Evolutionary conservation across 2,329 filamentous ascomycete species (phyloP).

Genomic region (Claviceps sp.): DNA sequence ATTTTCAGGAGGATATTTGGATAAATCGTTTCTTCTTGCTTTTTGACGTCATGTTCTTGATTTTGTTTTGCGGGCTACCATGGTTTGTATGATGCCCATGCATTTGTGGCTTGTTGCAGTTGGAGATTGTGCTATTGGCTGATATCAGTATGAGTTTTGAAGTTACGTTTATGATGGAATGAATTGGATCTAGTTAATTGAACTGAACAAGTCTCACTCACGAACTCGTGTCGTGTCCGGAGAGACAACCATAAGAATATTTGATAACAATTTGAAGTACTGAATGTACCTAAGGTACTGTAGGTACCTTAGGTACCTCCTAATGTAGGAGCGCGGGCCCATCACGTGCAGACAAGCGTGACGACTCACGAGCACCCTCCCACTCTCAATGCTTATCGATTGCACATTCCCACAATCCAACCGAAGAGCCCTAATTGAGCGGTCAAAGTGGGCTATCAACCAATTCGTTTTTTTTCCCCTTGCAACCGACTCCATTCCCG

Average conservation of each 20-base stretch:
- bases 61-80: conserved; percentile 3
- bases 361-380: not conserved
- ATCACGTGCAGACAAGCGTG: not conserved
- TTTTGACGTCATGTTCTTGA: not conserved
- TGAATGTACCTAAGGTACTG: no score
- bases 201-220: not conserved
- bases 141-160: conserved; percentile 2
- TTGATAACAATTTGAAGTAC: no score
- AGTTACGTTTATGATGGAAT: not conserved
- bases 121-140: conserved; percentile 7
- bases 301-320: no score
- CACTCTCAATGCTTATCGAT: not conserved
- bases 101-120: not conserved
- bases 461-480: not conserved
- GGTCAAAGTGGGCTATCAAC: not conserved
- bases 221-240: no score
- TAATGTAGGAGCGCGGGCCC: no score
- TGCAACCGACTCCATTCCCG: conserved; percentile 6
- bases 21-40: not conserved
- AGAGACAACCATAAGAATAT: no score
- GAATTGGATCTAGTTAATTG: not conserved
- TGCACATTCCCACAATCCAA: conserved; percentile 7
- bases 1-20: conserved; percentile 25
- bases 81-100: conserved; percentile 7
- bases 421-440: conserved; percentile 21